A percentile compares a stretch with the other conserved stretches of the same genome.
These are phyloP conservation scores for Pythium brachiatum DNA, from an alignment of 352 stramenopile species.

Conservation along the genomic window DNA sequence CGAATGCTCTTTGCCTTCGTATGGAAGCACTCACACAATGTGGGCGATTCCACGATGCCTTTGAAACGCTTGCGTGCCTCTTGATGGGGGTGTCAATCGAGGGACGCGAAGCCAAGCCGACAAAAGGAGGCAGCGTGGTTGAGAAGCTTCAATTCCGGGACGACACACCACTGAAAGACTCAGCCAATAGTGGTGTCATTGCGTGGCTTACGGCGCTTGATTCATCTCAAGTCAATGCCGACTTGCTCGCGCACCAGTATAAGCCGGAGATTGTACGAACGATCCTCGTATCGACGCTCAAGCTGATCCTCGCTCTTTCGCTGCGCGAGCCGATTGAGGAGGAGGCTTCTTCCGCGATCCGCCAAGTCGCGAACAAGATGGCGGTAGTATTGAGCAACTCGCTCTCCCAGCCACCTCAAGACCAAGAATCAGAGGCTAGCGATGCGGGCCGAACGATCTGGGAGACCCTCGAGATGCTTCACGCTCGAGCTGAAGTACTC, in stretches of 20 bases:
- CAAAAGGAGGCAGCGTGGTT: neutral
- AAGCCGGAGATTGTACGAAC: slow-evolving; percentile 1
- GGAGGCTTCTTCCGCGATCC: slow-evolving; percentile 27
- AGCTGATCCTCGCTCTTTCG: slow-evolving; percentile 6
- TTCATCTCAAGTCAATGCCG: slow-evolving; percentile 8
- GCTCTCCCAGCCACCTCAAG: neutral
- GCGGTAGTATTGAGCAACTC: neutral
- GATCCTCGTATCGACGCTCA: slow-evolving; percentile 16
- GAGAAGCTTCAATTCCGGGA: slow-evolving; percentile 23
- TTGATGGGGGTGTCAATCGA: slow-evolving; percentile 21
- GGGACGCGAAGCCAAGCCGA: neutral
- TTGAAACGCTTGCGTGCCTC: slow-evolving; percentile 33
- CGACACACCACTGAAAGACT: slow-evolving; percentile 18
- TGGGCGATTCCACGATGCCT: slow-evolving; percentile 51
- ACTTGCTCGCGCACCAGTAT: slow-evolving; percentile 6
- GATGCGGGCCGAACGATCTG: neutral
- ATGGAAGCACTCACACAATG: slow-evolving; percentile 48
- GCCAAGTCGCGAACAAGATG: slow-evolving; percentile 14
- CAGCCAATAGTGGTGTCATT: slow-evolving; percentile 10
- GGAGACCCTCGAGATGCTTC: slow-evolving; percentile 8
- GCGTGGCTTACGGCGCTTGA: slow-evolving; percentile 22
- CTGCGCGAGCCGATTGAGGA: slow-evolving; percentile 42
- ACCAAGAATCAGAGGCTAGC: neutral
- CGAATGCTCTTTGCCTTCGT: slow-evolving; percentile 50
- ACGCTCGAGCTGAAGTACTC: slow-evolving; percentile 16